Base-by-base conservation (phyloP, 257 asterid genomes). In the Echium plantagineum region DNA sequence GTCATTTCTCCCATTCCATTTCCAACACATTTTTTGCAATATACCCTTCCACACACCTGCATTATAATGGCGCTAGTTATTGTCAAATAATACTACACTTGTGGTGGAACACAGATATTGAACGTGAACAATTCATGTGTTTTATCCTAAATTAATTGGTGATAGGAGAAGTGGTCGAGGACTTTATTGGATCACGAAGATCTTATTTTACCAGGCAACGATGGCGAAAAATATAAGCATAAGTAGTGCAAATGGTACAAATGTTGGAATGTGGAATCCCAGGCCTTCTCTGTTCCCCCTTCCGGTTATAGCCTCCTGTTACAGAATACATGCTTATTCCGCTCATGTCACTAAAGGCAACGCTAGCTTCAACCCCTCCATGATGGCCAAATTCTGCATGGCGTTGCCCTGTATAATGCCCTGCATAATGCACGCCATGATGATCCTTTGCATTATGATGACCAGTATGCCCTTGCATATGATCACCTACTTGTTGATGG, bases 221-320 rank as follows among this genome's bases (percentile, higher is more conserved):
- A 35, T 81, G 83, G 21, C 94, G 87, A 52, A 66, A 87, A 28
- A 87, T 21, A 52, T 88, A 88, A 56, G 80, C 70, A 64, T 80
- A 81, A 74, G 67, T 85, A 20, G 70, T 68, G 62, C 96, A 88
- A 21, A 88, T 38, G 63, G 96, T 75, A 61, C 96, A 88, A 7
- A 87, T 81, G 32, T 87, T 87, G 21, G 94, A 81, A 76, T 87
- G 96, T 0, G 96, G 96, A 46, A 87, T 81, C 69, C 96, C 94
- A 1, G 89, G 87, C 12, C 91, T 72, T 15, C 80, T 60, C 68
- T 85, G 59, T 68, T 85, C 58, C 35, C 69, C 78, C 0, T 79
- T 79, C 65, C 73, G 56, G 57, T 67, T 16, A 9, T 66, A 55
- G 6, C 24, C 52, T 0, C 62, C 76, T 4, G 48, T 21, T 62